Percentiles rank a stretch among this genome's conserved stretches.
Conservation (phyloP, 495 filamentous ascomycete genomes). For the Filosporella fistucella region DNA sequence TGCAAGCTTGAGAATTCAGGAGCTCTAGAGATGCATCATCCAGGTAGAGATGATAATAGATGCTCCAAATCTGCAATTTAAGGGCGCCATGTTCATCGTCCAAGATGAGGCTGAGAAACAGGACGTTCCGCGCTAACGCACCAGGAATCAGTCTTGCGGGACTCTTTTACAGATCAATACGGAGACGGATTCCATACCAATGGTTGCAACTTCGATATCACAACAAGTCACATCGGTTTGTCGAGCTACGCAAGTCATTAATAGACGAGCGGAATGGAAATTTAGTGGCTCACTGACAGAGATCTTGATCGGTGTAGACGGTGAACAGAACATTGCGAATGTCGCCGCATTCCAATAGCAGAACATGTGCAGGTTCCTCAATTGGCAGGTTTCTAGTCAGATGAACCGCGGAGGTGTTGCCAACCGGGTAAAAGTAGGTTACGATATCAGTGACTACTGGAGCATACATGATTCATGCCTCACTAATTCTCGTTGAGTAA, state of each 20-base stretch:
- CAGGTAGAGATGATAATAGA: constrained; percentile 50
- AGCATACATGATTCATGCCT: constrained; percentile 36
- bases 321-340: constrained; percentile 48
- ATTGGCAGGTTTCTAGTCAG: constrained; percentile 43
- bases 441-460: constrained; percentile 1
- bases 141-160: neutral
- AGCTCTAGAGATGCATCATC: constrained; percentile 30
- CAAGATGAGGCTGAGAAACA: constrained; percentile 41
- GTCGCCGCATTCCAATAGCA: constrained; percentile 50
- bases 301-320: constrained; percentile 24
- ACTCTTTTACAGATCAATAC: neutral
- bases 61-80: constrained; percentile 38
- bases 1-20: constrained; percentile 33
- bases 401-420: constrained; percentile 45
- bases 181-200: constrained; percentile 34
- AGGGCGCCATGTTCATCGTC: constrained; percentile 27
- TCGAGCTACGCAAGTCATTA: constrained; percentile 6
- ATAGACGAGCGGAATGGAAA: neutral
- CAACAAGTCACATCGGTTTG: constrained; percentile 40
- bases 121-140: constrained; percentile 43
- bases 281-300: constrained; percentile 11
- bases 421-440: constrained; percentile 39
- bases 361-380: constrained; percentile 39
- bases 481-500: no score
- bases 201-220: constrained; percentile 38